Evolutionary conservation across 106 monocot species (phyloP), one percentile per base, ranked within the genome.

Genomic region (Allium cepa): DNA sequence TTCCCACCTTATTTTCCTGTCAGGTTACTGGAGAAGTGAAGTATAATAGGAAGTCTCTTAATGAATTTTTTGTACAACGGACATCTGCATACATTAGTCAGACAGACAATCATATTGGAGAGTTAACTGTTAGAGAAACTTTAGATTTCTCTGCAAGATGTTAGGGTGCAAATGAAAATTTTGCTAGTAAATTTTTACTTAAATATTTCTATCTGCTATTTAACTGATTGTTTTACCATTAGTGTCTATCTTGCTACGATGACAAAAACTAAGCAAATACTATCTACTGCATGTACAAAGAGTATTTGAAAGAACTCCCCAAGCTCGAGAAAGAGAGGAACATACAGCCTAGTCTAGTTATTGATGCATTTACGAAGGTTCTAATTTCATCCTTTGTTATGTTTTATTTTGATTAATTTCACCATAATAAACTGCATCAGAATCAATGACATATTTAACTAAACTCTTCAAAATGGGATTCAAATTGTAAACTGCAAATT

Each of bases 51-150:
- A 56, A 22, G 26, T 61, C 0, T 17, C 68, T 90, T 17, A 47
- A 77, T 75, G 69, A 85, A 10, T 90, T 90, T 50, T 67, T 57
- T 70, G 77, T 83, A 17, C 82, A 82, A 62, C 74, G 89, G 60
- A 90, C 89, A 8, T 77, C 80, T 62, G 89, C 89, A 46, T 90
- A 90, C 53, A 80, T 90, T 13, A 85, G 89, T 57, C 90, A 90
- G 70, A 78, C 74, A 45, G 90, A 90, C 57, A 77, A 77, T 64
- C 90, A 90, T 72, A 64, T 83, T 46, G 90, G 77, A 14, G 90
- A 90, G 72, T 59, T 90, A 56, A 85, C 90, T 17, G 90, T 90
- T 15, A 27, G 85, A 56, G 90, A 90, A 72, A 90, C 82, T 13
- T 64, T 90, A 16, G 76, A 83, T 73, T 90, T 90, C 66, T 74